These are phyloP conservation scores for Boletus fagicola DNA, from an alignment of 768 basidiomycete genomes.

Conservation along the genomic window DNA sequence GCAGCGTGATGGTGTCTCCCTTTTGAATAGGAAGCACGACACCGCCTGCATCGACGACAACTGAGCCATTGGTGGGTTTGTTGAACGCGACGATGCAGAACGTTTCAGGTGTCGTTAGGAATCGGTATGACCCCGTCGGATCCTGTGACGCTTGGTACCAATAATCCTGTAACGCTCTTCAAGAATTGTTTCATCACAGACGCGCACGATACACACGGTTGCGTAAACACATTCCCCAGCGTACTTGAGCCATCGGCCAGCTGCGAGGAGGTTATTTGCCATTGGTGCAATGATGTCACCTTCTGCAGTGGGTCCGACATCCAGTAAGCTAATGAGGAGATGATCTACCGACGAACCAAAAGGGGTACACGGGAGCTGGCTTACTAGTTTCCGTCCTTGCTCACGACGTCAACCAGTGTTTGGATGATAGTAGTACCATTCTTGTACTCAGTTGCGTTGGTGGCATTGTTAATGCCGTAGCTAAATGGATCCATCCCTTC, in stretches of 20 bases:
- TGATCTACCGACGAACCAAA: not conserved
- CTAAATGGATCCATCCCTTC: conserved; percentile 54
- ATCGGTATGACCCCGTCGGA: conserved; percentile 35
- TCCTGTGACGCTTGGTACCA: conserved; percentile 48
- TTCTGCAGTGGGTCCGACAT: conserved; percentile 53
- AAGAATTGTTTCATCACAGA: not conserved
- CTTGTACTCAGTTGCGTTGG: conserved; percentile 45
- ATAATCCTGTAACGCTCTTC: conserved; percentile 35
- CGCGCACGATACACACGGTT: conserved; percentile 37
- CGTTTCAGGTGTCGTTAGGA: conserved; percentile 46
- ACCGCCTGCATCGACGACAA: conserved; percentile 35
- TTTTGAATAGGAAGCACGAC: conserved; percentile 42
- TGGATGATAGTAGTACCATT: conserved; percentile 49
- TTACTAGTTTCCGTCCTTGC: conserved; percentile 62
- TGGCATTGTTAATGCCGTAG: conserved; percentile 47
- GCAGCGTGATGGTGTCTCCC: conserved; percentile 39
- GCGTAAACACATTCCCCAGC: conserved; percentile 51
- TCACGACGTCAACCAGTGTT: conserved; percentile 55
- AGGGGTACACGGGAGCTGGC: conserved; percentile 10
- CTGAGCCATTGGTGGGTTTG: conserved; percentile 31
- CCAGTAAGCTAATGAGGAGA: conserved; percentile 39
- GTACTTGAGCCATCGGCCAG: conserved; percentile 49
- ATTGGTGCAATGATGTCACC: conserved; percentile 51
- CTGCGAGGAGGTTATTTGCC: conserved; percentile 44
- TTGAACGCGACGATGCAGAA: conserved; percentile 50